Base-by-base conservation (phyloP, 2,329 filamentous ascomycete species). In the Penicillium palitans region DNA sequence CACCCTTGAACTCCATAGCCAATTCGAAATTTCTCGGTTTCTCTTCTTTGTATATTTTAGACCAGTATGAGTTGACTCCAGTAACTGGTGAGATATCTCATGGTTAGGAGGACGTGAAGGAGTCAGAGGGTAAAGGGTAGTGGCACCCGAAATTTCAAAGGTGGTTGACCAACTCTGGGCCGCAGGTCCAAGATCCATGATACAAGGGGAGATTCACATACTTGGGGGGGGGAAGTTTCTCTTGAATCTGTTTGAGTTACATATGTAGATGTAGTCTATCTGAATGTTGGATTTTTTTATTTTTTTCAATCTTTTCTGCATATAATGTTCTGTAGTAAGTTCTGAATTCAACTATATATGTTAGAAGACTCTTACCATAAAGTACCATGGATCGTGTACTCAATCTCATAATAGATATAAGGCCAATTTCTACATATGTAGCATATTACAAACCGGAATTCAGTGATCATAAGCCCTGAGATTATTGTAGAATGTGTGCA, bases 61-160 rank as follows among this genome's bases (percentile, higher is more conserved):
- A 37, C 3, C 35, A 33, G 12, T 35, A 15, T 33, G 39, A 33
- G 19, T 44, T 50, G 45, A 35, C 6, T 33, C 17, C 19, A 21
- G 21, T 37, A 13, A 7, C 29, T 48, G 31, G 15, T 25, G 19
- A 25, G 21, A 13, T 25, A 37, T 35, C 15, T 49, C 31, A 35
- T 12, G 13, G 45, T 17, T 8, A 33, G 25, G 29, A 37, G 17
- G 52, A 35, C 15, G 25, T 39, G n/a, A 49, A 41, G 25, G 21
- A 44, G 37, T 44, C 13, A 15, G 45, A 41, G 44, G 12, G 24
- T 17, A 39, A 35, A n/a, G 25, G 42, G 29, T 12, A 49, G 52
- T 49, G 44, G 35, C 35, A 49, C 17, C 37, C 21, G 53, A 56
- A 44, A 56, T 55, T 55, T 55, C 45, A 8, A 39, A 37, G 6